A percentile compares a stretch with the other conserved stretches of the same genome.
Evolutionary conservation across 2,329 filamentous ascomycete genomes (phyloP).

Genomic region (Alternaria ethzedia): DNA sequence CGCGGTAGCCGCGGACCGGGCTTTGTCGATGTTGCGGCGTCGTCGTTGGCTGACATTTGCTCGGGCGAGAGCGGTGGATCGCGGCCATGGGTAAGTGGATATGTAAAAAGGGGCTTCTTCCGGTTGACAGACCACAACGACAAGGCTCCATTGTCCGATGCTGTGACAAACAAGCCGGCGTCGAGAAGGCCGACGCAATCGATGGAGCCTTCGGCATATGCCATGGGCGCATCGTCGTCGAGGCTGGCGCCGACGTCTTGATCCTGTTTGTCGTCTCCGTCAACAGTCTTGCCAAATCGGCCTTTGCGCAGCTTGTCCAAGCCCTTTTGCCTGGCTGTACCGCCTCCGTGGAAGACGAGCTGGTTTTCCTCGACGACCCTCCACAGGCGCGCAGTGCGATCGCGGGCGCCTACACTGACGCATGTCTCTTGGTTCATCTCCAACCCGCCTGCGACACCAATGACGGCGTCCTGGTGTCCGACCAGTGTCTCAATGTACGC

Average conservation of each 20-base stretch:
- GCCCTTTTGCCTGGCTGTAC: constrained; percentile 51
- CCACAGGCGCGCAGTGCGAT: constrained; percentile 92
- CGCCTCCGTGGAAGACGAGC: constrained; percentile 90
- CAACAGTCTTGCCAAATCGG: constrained; percentile 41
- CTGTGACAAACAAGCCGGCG: constrained; percentile 88
- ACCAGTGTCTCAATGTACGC: constrained; percentile 96
- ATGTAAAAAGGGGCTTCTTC: constrained; percentile 88
- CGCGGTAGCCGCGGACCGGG: constrained; percentile 68
- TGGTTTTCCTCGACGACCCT: constrained; percentile 96
- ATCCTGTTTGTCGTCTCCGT: constrained; percentile 56
- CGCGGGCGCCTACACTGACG: constrained; percentile 86
- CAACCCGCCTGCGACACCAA: constrained; percentile 70
- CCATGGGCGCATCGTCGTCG: constrained; percentile 45
- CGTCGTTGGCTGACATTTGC: constrained; percentile 69
- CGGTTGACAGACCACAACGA: constrained; percentile 88
- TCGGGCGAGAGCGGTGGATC: constrained; percentile 73
- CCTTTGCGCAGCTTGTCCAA: constrained; percentile 45
- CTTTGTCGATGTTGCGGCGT: constrained; percentile 61
- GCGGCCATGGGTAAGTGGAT: constrained; percentile 83
- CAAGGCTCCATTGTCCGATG: constrained; percentile 87
- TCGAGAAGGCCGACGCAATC: constrained; percentile 91
- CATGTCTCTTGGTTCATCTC: constrained; percentile 82
- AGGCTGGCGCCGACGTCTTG: constrained; percentile 46
- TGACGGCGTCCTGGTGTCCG: constrained; percentile 90
- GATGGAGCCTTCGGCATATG: constrained; percentile 79